Base-by-base conservation (phyloP, 2,329 filamentous ascomycete genomes). In the Claviceps citrina region DNA sequence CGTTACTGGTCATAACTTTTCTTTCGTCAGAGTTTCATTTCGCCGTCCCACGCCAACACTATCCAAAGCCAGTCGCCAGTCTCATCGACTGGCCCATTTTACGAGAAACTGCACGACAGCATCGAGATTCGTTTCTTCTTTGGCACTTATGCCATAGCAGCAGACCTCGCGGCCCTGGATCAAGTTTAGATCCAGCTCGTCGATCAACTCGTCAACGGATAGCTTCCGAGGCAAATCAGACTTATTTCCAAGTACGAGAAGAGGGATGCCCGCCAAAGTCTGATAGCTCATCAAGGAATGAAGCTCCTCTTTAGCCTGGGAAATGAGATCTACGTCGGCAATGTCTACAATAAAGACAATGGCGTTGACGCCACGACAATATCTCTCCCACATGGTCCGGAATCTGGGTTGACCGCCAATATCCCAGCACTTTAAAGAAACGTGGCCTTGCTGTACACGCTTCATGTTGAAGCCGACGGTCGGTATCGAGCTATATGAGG, bases 401-500 rank as follows among this genome's bases (percentile, higher is more conserved):
- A 96, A 98, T 49, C 89, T 77, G 52, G 91, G 89, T 65, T 98
- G 91, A 40, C 91, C 91, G 51, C 91, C 91, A 48, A 98, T 77
- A 66, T 98, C 91, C 91, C 91, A 98, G 64, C 91, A 98, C 66
- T 96, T 96, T 55, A 98, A 71, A 52, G 91, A 93, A 60, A 98
- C 91, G 74, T 96, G 89, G 52, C 91, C 91, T 57, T 91, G 89
- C 65, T 95, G 87, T 53, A 98, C 86, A 51, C 83, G 81, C 71
- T 96, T 96, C 78, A 95, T 94, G 63, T 96, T 98, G 70, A 96
- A 96, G 49, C 91, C 91, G 54, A 98, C 89, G 13, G 91, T 98
- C 46, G 91, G 91, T 60, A 96, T 95, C 50, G 89, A 93, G 69
- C 89, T 96, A 67, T 56, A 64, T 50, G 54, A 25, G 19, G 54